These are phyloP conservation scores for Micromonas pusilla DNA, from an alignment of 139 green algal species.

Conservation along the genomic window DNA sequence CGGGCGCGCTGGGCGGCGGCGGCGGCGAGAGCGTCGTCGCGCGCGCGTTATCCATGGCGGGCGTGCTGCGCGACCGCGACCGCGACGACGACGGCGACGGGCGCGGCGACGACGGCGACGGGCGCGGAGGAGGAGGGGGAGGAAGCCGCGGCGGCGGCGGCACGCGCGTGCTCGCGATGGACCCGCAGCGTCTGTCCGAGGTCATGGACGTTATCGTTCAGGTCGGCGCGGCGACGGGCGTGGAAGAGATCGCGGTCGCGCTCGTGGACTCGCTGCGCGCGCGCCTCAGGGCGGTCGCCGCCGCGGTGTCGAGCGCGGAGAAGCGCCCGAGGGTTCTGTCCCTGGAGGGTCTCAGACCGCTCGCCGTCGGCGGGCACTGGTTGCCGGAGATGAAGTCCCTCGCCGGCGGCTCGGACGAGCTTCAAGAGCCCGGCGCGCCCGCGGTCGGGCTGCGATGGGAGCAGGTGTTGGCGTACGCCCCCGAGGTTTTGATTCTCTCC, in stretches of 20 bases:
- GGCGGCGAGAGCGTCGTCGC: slow-evolving; percentile 37
- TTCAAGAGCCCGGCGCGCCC: slow-evolving; percentile 48
- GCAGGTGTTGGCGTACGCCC: slow-evolving; percentile 50
- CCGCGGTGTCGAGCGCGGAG: slow-evolving; percentile 35
- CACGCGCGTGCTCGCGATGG: slow-evolving; percentile 26
- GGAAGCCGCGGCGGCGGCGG: not conserved
- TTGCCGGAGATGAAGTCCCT: slow-evolving; percentile 58
- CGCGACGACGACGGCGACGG: not conserved
- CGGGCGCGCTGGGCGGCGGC: not conserved
- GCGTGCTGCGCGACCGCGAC: slow-evolving; percentile 9
- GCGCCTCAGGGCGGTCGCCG: slow-evolving; percentile 52
- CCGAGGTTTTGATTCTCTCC: slow-evolving; percentile 68
- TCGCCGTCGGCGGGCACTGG: slow-evolving; percentile 53
- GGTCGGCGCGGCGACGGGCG: slow-evolving; percentile 60
- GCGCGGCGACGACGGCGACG: not conserved
- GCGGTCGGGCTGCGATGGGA: slow-evolving; percentile 40
- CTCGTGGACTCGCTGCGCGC: slow-evolving; percentile 62
- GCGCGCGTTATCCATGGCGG: slow-evolving; percentile 32
- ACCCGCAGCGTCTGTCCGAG: slow-evolving; percentile 46
- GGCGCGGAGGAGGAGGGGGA: too few species aligned
- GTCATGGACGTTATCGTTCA: slow-evolving; percentile 71
- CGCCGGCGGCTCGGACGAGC: slow-evolving; percentile 43
- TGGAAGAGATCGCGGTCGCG: slow-evolving; percentile 43
- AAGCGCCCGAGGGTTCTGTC: slow-evolving; percentile 54
- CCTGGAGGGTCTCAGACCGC: slow-evolving; percentile 48